phyloP scores from a whole-genome alignment of 2,329 filamentous ascomycete species.

The Penicillium sp. region DNA sequence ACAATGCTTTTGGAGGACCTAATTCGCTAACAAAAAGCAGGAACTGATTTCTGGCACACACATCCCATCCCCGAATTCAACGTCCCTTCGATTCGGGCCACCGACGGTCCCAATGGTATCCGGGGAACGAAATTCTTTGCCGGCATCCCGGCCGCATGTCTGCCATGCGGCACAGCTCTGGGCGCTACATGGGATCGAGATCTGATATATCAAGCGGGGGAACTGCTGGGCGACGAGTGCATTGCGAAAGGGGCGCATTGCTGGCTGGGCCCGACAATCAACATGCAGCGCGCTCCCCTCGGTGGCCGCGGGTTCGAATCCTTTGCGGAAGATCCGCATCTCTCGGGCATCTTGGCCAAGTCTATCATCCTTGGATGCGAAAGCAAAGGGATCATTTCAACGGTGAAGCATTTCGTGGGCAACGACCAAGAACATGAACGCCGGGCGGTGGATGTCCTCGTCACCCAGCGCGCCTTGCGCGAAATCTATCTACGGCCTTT shows the following conservation, averaged over 20 bases:
- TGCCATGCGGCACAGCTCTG: conserved; percentile 61
- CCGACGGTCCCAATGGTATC: conserved; percentile 70
- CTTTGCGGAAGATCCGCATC: conserved; percentile 29
- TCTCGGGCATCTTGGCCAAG: conserved; percentile 23
- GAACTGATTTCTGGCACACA: conserved; percentile 71
- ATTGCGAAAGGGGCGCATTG: conserved; percentile 61
- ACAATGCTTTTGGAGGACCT: neutral
- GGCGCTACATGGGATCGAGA: conserved; percentile 60
- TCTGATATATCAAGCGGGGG: conserved; percentile 59
- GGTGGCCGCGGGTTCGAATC: conserved; percentile 32
- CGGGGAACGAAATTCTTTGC: conserved; percentile 70
- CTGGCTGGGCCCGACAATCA: conserved; percentile 64
- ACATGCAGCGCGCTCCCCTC: conserved; percentile 59
- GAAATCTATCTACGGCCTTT: conserved; percentile 67
- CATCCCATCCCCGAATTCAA: conserved; percentile 61
- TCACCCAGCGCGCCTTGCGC: conserved; percentile 55
- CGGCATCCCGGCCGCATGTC: conserved; percentile 61
- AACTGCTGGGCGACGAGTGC: conserved; percentile 66
- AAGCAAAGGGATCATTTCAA: conserved; percentile 69
- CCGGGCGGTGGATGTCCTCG: conserved; percentile 40
- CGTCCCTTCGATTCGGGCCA: conserved; percentile 65
- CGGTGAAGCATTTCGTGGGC: conserved; percentile 65
- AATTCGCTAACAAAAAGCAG: conserved; percentile 34
- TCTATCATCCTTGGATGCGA: conserved; percentile 63
- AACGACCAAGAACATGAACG: conserved; percentile 49